Conservation (phyloP, 2,329 filamentous ascomycete species). For the Capronia coronata region DNA sequence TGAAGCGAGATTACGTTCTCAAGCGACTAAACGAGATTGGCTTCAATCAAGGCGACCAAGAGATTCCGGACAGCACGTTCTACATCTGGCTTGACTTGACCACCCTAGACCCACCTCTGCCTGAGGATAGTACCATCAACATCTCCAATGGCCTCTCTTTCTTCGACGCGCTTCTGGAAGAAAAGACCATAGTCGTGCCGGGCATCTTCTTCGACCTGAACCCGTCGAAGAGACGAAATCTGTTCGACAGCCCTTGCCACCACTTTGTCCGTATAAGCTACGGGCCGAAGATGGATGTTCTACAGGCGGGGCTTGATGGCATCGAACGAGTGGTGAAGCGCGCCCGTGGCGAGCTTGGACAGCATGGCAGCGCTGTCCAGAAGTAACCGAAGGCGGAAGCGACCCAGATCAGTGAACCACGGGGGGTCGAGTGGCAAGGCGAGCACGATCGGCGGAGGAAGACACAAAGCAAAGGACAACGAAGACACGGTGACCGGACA, state of each 20-base stretch:
- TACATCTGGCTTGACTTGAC: conserved; percentile 73
- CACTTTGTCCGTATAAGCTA: conserved; percentile 78
- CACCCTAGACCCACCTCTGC: conserved; percentile 46
- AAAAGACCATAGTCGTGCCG: conserved; percentile 94
- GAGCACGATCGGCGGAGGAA: conserved; percentile 8
- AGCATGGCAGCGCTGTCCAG: conserved; percentile 17
- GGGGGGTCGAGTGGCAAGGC: conserved; percentile 6
- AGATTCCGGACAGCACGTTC: conserved; percentile 85
- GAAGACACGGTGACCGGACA: background rate
- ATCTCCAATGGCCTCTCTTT: conserved; percentile 94
- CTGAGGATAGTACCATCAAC: conserved; percentile 51
- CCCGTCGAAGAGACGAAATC: conserved; percentile 76
- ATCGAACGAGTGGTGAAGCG: conserved; percentile 70
- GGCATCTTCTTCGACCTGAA: conserved; percentile 98
- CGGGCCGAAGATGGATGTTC: conserved; percentile 70
- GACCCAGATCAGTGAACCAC: conserved; percentile 8
- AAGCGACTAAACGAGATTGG: conserved; percentile 74
- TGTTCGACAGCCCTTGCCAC: conserved; percentile 93
- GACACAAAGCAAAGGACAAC: background rate
- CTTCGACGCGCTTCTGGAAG: conserved; percentile 85
- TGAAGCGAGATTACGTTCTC: conserved; percentile 89
- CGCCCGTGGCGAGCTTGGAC: conserved; percentile 33
- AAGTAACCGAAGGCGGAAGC: conserved; percentile 18
- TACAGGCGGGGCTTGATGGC: conserved; percentile 73
- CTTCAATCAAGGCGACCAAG: conserved; percentile 62